Evolutionary conservation across 2,329 filamentous ascomycete species (phyloP).

Genomic region (Aspergillus latus): DNA sequence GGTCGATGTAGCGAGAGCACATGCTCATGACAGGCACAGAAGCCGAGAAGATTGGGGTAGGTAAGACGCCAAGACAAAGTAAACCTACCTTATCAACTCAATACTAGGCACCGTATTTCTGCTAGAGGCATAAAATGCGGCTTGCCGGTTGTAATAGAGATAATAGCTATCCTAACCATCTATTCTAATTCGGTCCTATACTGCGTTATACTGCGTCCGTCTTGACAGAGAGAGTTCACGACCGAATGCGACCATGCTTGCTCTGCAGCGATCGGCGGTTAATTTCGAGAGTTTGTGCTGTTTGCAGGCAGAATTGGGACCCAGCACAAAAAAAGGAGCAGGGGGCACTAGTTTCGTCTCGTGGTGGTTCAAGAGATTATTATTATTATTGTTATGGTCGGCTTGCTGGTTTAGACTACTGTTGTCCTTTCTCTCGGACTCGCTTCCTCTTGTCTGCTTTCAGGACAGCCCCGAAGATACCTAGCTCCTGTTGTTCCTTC

Average conservation of each 20-base stretch:
- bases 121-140: not conserved
- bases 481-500: constrained; percentile 12
- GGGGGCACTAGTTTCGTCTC: constrained; percentile 16
- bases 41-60: constrained; percentile 4
- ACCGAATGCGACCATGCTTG: not conserved
- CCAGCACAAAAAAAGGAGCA: constrained; percentile 24
- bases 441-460: constrained; percentile 10
- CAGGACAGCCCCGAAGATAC: constrained; percentile 7
- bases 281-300: constrained; percentile 21
- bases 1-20: constrained; percentile 4
- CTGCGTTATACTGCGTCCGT: no score
- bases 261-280: not conserved
- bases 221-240: not conserved
- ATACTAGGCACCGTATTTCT: not conserved
- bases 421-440: constrained; percentile 13
- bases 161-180: not conserved
- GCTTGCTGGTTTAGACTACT: constrained; percentile 18
- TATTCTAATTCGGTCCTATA: not conserved
- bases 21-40: constrained; percentile 1
- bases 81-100: not conserved
- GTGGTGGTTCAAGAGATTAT: constrained; percentile 12
- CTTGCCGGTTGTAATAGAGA: not conserved
- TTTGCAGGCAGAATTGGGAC: constrained; percentile 20
- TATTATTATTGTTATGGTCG: constrained; percentile 8
- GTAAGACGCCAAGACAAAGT: not conserved